A percentile compares a stretch with the other conserved stretches of the same genome.
These are phyloP conservation scores for Euphorbia celastroides DNA, from an alignment of 441 rosid genomes.

Conservation along the genomic window DNA sequence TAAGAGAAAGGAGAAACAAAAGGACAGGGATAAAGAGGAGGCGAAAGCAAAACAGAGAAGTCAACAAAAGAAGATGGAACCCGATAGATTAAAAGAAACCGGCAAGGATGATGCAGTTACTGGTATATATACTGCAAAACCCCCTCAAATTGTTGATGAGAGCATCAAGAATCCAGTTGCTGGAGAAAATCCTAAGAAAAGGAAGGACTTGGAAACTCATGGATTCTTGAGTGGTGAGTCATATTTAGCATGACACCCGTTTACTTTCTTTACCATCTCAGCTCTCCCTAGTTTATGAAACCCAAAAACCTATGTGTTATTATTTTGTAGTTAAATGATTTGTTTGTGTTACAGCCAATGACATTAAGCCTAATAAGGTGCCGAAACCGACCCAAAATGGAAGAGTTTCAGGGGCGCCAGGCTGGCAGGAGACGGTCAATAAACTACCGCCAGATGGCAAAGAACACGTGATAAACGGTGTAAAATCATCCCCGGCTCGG, in stretches of 20 bases:
- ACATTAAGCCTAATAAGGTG: conserved; percentile 32
- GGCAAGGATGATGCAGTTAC: conserved; percentile 25
- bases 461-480: conserved; percentile 36
- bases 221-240: conserved; percentile 59
- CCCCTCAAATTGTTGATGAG: conserved; percentile 23
- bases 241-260: conserved; percentile 10
- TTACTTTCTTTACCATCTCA: conserved; percentile 1
- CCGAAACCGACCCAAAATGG: conserved; percentile 34
- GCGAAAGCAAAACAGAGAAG: conserved; percentile 33
- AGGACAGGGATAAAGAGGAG: conserved; percentile 39
- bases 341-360: conserved; percentile 32
- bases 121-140: conserved; percentile 19
- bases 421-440: conserved; percentile 17
- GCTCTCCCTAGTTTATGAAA: not conserved
- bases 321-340: conserved; percentile 13
- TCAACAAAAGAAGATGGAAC: conserved; percentile 22
- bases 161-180: conserved; percentile 20
- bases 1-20: too few relatives aligned
- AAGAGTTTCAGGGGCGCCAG: conserved; percentile 24
- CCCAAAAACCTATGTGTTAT: not conserved
- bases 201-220: conserved; percentile 44
- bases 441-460: conserved; percentile 24
- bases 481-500: conserved; percentile 15
- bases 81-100: conserved; percentile 30
- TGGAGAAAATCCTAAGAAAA: conserved; percentile 41